phyloP scores from a whole-genome alignment of 2,329 filamentous ascomycete genomes.

The Tolypocladium amazonense region DNA sequence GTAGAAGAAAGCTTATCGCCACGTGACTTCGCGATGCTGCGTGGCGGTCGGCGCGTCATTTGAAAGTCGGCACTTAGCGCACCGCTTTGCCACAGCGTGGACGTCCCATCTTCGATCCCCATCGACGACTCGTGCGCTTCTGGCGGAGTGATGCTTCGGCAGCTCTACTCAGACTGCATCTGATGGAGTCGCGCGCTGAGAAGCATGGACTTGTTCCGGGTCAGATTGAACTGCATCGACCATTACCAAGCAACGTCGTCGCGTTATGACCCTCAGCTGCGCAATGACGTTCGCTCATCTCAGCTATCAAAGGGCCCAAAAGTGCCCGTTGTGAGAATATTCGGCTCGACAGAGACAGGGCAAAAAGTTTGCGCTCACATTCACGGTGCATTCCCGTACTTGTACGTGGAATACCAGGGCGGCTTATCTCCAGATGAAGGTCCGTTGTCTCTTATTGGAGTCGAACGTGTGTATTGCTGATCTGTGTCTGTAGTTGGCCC shows the following conservation, averaged over 20 bases:
- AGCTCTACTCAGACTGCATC: not conserved
- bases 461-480: conserved; percentile 3
- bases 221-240: conserved; percentile 92
- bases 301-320: conserved; percentile 54
- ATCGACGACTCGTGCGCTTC: not conserved
- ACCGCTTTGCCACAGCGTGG: not conserved
- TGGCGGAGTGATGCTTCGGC: not conserved
- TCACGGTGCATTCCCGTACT: conserved; percentile 89
- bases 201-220: conserved; percentile 61
- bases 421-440: conserved; percentile 56
- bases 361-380: conserved; percentile 95
- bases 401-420: conserved; percentile 82
- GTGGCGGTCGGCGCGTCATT: not conserved
- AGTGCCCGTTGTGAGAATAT: conserved; percentile 80
- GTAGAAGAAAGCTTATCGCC: conserved; percentile 8
- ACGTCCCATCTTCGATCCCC: not conserved
- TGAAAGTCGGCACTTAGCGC: not conserved
- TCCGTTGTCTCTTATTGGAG: conserved; percentile 26
- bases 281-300: conserved; percentile 49
- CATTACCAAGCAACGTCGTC: conserved; percentile 79
- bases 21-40: conserved; percentile 16
- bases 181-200: conserved; percentile 8
- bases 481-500: conserved; percentile 45
- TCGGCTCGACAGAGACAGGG: conserved; percentile 86
- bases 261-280: conserved; percentile 69